Percentiles rank a stretch among this genome's conserved stretches.
Evolutionary conservation across 352 stramenopile genomes (phyloP).

Genomic region (Phytopythium helicoides): DNA sequence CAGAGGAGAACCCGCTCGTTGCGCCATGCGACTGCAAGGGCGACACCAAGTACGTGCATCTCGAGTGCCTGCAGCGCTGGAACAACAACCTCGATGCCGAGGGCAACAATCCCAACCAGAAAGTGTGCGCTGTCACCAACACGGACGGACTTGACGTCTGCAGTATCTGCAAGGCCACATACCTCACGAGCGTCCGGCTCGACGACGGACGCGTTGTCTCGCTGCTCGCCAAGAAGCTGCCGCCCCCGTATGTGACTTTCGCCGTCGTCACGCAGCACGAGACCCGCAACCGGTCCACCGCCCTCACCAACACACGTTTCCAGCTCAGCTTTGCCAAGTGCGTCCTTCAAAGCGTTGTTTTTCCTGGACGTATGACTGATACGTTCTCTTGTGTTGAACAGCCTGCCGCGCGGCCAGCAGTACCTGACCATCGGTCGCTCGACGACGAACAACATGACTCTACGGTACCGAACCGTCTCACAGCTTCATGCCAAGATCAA

Average conservation of each 20-base stretch:
- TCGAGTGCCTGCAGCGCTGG: conserved; percentile 92
- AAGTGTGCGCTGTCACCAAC: conserved; percentile 89
- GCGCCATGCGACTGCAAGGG: conserved; percentile 91
- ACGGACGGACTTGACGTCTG: conserved; percentile 87
- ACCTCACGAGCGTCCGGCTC: conserved; percentile 87
- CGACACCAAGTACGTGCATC: conserved; percentile 91
- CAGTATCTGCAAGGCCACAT: conserved; percentile 91
- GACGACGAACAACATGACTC: conserved; percentile 84
- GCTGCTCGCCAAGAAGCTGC: conserved; percentile 84
- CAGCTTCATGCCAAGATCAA: conserved; percentile 83
- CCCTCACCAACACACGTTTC: conserved; percentile 91
- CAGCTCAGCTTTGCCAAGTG: conserved; percentile 91
- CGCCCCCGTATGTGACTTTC: conserved; percentile 90
- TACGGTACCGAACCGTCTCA: conserved; percentile 83
- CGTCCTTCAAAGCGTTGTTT: conserved; percentile 9
- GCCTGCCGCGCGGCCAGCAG: conserved; percentile 63
- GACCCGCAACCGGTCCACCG: conserved; percentile 73
- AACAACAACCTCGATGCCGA: conserved; percentile 87
- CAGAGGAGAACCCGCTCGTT: conserved; percentile 84
- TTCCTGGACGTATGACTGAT: too few relatives aligned
- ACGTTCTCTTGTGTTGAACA: conserved; percentile 9
- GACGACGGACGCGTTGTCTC: conserved; percentile 84
- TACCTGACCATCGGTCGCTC: conserved; percentile 77
- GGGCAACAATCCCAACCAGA: conserved; percentile 77
- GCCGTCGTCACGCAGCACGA: conserved; percentile 90